Evolutionary conservation across 148 eudicot genomes (phyloP), one percentile per base, ranked within the genome.

Genomic region (Chenopodium album): DNA sequence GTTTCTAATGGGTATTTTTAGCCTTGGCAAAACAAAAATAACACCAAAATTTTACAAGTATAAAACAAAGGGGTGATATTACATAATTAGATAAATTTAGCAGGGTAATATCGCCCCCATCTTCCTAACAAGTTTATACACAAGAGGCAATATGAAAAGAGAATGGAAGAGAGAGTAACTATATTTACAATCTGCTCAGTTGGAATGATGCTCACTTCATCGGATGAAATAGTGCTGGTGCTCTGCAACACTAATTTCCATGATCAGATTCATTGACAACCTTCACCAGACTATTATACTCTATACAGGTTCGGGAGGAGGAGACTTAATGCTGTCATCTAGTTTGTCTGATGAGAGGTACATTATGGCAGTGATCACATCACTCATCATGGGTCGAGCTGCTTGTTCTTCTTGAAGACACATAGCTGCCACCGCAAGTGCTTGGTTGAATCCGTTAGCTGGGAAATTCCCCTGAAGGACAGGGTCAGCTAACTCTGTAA

Each of bases 401-500:
- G 88, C 68, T 69, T 85, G 87, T 78, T 93, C 91, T 20, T 91
- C 93, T 68, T 90, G 93, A 31, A 91, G 87, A 65, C 94, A 93
- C 93, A 90, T 90, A 0, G 93, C 89, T 20, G 94, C 91, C 29
- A 93, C 80, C 8, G 89, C 90, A 44, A 93, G 89, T 12, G 90
- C 88, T 85, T 93, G 91, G 68, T 90, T 90, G 70, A 93, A 66
- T 67, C 89, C 76, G 75, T 88, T 90, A 19, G 71, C 79, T 2
- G 94, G 90, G 73, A 76, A 87, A 17, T 87, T 67, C 37, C 88
- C 89, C 54, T 50, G 73, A 11, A 93, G 88, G n/a, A 82, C 79
- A 8, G 93, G 92, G 83, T 93, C 97, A 14, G 90, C 97, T 73
- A 91, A 81, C 71, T 85, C 80, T 11, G 87, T 76, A 50, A 75